Base-by-base conservation (phyloP, 2,329 filamentous ascomycete species). In the Xylaria hypoxylon region DNA sequence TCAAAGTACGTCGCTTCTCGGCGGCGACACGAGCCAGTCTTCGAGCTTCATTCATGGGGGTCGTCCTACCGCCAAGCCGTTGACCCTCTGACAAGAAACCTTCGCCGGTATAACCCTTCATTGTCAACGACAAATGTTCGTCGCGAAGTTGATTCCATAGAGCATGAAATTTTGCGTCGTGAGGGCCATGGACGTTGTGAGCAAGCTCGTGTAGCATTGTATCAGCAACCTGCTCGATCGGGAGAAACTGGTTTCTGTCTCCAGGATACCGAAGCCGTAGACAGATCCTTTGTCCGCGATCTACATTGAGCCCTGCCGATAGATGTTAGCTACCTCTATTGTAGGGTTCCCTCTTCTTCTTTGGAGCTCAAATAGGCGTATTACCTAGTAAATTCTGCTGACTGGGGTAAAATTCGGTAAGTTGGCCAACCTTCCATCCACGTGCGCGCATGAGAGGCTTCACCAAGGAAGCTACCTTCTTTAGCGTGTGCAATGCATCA, bases 371-470 rank as follows among this genome's bases (percentile, higher is more conserved):
- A 13, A 8, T 35, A 47, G 13, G 26, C 17, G 15, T 19, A 79
- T 48, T 79, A 85, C 92, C 94, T 45, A 97, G 81, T 1, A 97
- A 83, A 71, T 91, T 92, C 35, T 83, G 80, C 72, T 96, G 86
- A 13, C 88, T 83, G 0, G 95, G 95, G 67, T 92, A 92, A 80
- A 98, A 97, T 77, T 98, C 95, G 55, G 90, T 89, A 17, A 98
- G 85, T 53, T 92, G 87, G 31, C 86, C 85, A 38, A 98, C 92
- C 68, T 84, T 90, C 92, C 94, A 98, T 62, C 85, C 85, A 48
- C 92, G 88, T 53, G 93, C 93, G 70, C 93, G 87, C 94, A 98
- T 98, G 69, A 98, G 92, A 19, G 95, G 95, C 78, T 97, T 97
- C 68, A 97, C 94, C 64, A 96, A 80, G 28, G 94, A 97, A 2